phyloP scores from a whole-genome alignment of 345 rosid species.

The Lumnitzera littorea region DNA sequence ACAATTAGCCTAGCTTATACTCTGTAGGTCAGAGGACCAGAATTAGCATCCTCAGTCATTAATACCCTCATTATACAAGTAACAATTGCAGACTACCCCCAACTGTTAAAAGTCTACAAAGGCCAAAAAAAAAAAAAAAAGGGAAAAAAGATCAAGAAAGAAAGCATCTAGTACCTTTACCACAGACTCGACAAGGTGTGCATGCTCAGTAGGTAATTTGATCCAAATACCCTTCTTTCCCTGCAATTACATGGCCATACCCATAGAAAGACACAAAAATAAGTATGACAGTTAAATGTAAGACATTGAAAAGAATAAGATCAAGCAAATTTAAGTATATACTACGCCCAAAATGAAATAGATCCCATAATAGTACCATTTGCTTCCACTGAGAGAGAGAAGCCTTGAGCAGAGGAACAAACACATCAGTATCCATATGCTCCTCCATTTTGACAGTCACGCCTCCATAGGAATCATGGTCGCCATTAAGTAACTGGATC shows the following conservation, averaged over 20 bases:
- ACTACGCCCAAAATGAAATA: too few species aligned
- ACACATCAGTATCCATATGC: slow-evolving; percentile 32
- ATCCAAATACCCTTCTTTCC: slow-evolving; percentile 75
- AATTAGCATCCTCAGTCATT: too few species aligned
- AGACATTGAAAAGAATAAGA: neutral
- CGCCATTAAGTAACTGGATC: slow-evolving; percentile 27
- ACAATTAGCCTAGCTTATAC: too few species aligned
- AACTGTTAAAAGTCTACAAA: too few species aligned
- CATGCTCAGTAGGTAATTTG: slow-evolving; percentile 38
- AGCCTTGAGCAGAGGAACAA: slow-evolving; percentile 36
- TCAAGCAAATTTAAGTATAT: neutral
- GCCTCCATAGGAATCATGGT: slow-evolving; percentile 44
- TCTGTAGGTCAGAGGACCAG: too few species aligned
- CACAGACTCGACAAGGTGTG: slow-evolving; percentile 42
- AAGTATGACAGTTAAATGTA: neutral
- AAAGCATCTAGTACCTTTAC: slow-evolving; percentile 25
- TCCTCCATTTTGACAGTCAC: slow-evolving; percentile 34
- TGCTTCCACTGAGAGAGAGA: slow-evolving; percentile 48
- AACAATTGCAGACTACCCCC: too few species aligned
- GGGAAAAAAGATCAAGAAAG: too few species aligned
- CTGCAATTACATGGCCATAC: slow-evolving; percentile 21
- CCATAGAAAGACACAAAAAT: neutral
- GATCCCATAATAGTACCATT: slow-evolving; percentile 22
- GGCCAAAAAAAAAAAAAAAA: too few species aligned
- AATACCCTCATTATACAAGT: too few species aligned